Conservation (phyloP, 345 rosid genomes). For the Citrus mangshanensis region DNA sequence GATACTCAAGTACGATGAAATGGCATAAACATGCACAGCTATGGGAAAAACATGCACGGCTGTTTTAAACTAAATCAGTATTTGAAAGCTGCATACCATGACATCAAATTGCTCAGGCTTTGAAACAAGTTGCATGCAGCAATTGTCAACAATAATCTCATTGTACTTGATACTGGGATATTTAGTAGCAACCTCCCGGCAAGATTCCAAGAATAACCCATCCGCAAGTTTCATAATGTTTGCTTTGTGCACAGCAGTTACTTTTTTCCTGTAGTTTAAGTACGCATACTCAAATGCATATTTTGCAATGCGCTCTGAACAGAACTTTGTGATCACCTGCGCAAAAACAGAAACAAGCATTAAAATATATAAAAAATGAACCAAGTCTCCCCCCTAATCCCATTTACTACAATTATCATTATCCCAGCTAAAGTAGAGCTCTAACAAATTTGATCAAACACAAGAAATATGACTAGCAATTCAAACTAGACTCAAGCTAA, state of each 20-base stretch:
- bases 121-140: slow-evolving; percentile 96
- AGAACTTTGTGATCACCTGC: slow-evolving; percentile 97
- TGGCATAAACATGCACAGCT: background rate
- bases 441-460: background rate
- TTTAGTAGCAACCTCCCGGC: slow-evolving; percentile 76
- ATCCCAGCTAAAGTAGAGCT: background rate
- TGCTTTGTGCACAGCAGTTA: slow-evolving; percentile 96
- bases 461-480: background rate
- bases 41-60: background rate
- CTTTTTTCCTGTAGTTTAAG: slow-evolving; percentile 83
- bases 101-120: slow-evolving; percentile 99
- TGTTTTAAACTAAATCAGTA: background rate
- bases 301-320: slow-evolving; percentile 89
- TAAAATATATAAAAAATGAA: background rate
- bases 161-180: slow-evolving; percentile 83
- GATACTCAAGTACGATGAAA: background rate
- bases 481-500: background rate
- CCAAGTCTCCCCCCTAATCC: background rate
- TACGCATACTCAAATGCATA: slow-evolving; percentile 98
- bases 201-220: slow-evolving; percentile 91
- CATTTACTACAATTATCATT: background rate
- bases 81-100: slow-evolving; percentile 53
- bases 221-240: slow-evolving; percentile 97
- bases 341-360: background rate
- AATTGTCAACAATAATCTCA: slow-evolving; percentile 89